phyloP scores from a whole-genome alignment of 306 rosid species.

The Gastrolobium bilobum region DNA sequence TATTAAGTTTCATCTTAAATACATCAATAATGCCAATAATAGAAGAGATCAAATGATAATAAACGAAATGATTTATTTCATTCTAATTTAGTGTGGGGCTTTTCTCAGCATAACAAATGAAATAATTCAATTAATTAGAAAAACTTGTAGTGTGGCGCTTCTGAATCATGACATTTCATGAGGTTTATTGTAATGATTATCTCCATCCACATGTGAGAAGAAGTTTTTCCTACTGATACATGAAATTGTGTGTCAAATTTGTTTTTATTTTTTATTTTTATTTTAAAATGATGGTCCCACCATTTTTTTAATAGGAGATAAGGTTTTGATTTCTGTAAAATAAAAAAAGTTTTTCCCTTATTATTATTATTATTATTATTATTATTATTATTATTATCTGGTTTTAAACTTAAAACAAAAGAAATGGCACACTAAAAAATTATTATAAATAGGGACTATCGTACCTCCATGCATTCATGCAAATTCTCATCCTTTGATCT shows the following conservation, averaged over 20 bases:
- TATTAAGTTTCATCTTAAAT: constrained; percentile 47
- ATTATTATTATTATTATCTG: neutral
- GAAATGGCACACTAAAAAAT: constrained; percentile 6
- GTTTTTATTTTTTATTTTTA: no score
- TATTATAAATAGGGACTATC: neutral
- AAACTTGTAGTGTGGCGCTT: neutral
- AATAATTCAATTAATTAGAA: neutral
- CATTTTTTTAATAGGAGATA: no score
- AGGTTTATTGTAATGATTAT: neutral
- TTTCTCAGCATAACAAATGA: neutral
- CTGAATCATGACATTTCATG: neutral
- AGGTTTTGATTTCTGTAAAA: no score
- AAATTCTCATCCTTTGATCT: constrained; percentile 79
- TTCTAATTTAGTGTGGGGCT: constrained; percentile 2
- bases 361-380: no score
- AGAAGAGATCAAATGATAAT: neutral
- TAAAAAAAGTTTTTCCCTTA: no score
- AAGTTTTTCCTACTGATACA: no score
- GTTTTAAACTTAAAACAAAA: constrained; percentile 3
- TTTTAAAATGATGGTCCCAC: no score
- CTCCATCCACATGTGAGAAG: no score
- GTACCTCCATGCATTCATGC: constrained; percentile 85
- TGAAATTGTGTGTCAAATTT: no score
- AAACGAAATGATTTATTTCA: neutral
- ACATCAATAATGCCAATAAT: neutral